These are phyloP conservation scores for Chlorella ohadii DNA, from an alignment of 139 green algal genomes.

Conservation along the genomic window DNA sequence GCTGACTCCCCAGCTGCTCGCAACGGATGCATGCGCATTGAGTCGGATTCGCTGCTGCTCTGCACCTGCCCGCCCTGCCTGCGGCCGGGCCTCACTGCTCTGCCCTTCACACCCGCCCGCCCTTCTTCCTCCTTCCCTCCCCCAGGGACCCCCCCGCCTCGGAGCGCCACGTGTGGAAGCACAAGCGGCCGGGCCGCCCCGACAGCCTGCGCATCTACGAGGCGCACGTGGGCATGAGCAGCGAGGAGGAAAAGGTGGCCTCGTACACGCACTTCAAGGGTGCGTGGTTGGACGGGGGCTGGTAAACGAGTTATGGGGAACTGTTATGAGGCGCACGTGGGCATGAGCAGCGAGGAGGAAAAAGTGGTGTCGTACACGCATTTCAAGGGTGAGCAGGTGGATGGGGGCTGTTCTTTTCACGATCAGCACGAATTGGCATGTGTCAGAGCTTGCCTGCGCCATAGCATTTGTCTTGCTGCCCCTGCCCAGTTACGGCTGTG, in stretches of 20 bases:
- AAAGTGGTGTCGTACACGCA: constrained; percentile 84
- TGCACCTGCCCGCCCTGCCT: no score
- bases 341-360: constrained; percentile 88
- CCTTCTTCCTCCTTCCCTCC: no score
- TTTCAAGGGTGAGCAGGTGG: constrained; percentile 84
- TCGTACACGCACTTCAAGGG: constrained; percentile 89
- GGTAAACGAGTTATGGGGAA: background rate
- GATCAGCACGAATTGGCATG: no score
- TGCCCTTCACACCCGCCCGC: no score
- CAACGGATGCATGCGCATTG: no score
- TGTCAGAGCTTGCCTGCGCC: no score
- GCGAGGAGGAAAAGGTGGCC: constrained; percentile 74
- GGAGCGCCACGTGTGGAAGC: constrained; percentile 51
- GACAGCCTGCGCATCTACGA: constrained; percentile 92
- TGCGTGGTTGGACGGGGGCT: constrained; percentile 14
- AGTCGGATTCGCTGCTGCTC: no score
- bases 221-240: constrained; percentile 96
- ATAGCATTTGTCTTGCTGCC: no score
- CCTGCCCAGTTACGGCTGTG: no score
- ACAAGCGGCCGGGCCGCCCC: constrained; percentile 65
- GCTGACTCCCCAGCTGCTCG: no score
- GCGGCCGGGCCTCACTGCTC: no score
- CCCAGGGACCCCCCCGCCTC: constrained; percentile 72
- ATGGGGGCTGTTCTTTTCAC: no score
- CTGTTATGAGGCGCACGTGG: constrained; percentile 99